Base-by-base conservation (phyloP, 768 basidiomycete genomes). In the Collybia sordida region DNA sequence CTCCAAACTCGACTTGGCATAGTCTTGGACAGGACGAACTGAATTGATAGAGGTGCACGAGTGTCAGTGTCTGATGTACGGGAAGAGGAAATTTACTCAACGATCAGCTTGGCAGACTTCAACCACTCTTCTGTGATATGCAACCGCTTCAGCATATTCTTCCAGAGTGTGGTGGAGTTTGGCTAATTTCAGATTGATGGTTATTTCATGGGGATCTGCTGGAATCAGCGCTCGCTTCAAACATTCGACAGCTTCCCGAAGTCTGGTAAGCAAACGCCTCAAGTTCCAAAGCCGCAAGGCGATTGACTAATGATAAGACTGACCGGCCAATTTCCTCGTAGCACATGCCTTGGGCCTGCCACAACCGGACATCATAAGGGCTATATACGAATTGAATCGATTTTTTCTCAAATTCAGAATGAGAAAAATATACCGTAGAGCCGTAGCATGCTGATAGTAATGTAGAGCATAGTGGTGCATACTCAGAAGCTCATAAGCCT, bases 391-490 rank as follows among this genome's bases (percentile, higher is more conserved):
- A 37, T 17, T 38, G 9, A 52, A 22, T 51, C 12, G 58, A 22
- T n/a, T 28, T 37, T 49, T 28, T 28, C 18, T 25, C 51, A 47
- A 25, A 21, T 36, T 19, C 38, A 22, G 24, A 24, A 39, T 11
- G 31, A 28, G 12, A 53, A 35, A 11, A 9, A 49, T 69, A 49
- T 59, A 93, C 93, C 93, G 77, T 47, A 98, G 74, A 17, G 95
- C 90, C 22, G 94, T 95, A 3, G 97, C 95, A 60, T 92, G 85
- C 62, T 98, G 95, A 64, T 95, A 98, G 69, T 98, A 99, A 67
- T 96, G 85, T 23, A 98, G 74, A 4, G 96, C 89, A 71, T 98
- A 98, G 63, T 92, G 86, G 54, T 93, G 93, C 95, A 98, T 98
- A 62, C 89, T 94, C 46, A 98, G 72, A 19, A 99, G 77, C 61